Base-by-base conservation (phyloP, 2,329 filamentous ascomycete genomes). In the Hymenotorrendiella dingleyae region DNA sequence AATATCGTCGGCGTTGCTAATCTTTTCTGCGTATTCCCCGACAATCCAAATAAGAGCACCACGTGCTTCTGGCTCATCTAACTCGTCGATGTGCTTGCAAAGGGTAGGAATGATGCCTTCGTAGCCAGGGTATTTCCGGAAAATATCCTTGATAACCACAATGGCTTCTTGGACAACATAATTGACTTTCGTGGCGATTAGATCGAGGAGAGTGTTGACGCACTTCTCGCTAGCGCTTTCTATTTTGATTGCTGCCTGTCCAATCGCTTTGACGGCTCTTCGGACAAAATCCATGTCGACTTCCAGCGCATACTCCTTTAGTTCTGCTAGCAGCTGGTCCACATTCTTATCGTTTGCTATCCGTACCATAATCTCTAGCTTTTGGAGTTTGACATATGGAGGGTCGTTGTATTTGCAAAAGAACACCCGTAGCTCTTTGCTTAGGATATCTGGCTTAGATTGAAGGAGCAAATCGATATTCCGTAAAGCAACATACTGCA, bases 371-470 rank as follows among this genome's bases (percentile, higher is more conserved):
- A 97, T 97, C 63, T 98, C 93, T 37, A 98, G 78, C 63, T 98
- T 98, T 62, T 95, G 86, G 47, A 98, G 80, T 66, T 98, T 98
- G 58, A 98, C 82, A 63, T 98, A 98, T 17, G 89, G 89, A 2
- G 93, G 91, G 56, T 98, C 93, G 62, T 97, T 97, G 71, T 98
- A 98, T 69, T 98, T 98, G 82, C 93, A 98, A 70, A 98, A 98
- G 70, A 98, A 98, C 7, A 98, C 93, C 33, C 93, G 81, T 59
- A 98, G 80, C 65, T 98, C 93, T 65, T 97, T 97, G 73, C 87
- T 94, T 8, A 98, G 74, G 43, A 98, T 96, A 54, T 95, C 90
- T 9, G 93, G 89, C 64, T 96, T 91, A 55, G 94, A 93, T 65
- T 98, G 93, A 20, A 98, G 74, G 5, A 98, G 74, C 24, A 98